These are phyloP conservation scores for Geotrichum fermentans DNA, from an alignment of 1,139 yeast species.

Conservation along the genomic window DNA sequence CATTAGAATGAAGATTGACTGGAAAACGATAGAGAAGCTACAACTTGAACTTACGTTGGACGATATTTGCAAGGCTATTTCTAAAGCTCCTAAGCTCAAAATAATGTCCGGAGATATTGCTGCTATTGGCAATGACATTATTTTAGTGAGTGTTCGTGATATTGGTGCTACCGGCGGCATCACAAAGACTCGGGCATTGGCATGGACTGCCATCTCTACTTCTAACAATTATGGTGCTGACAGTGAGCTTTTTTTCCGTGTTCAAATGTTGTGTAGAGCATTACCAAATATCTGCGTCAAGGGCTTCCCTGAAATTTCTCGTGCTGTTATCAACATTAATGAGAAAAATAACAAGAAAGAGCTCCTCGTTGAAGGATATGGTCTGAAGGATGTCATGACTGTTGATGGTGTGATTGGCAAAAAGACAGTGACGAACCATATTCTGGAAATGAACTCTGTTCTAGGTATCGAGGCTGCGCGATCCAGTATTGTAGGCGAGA, in stretches of 20 bases:
- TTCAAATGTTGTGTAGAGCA: slow-evolving; percentile 82
- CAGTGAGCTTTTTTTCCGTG: slow-evolving; percentile 72
- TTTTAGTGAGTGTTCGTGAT: slow-evolving; percentile 75
- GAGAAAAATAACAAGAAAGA: slow-evolving; percentile 82
- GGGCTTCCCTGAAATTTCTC: slow-evolving; percentile 83
- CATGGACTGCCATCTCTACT: slow-evolving; percentile 26
- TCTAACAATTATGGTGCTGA: slow-evolving; percentile 45
- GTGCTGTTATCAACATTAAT: slow-evolving; percentile 92
- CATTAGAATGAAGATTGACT: slow-evolving; percentile 75
- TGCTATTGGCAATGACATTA: slow-evolving; percentile 59
- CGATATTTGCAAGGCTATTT: slow-evolving; percentile 79
- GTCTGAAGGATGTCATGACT: slow-evolving; percentile 91
- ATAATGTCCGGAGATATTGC: slow-evolving; percentile 69
- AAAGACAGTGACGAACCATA: slow-evolving; percentile 84
- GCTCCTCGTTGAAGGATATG: slow-evolving; percentile 94
- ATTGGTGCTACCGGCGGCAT: slow-evolving; percentile 42
- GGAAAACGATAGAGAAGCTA: slow-evolving; percentile 77
- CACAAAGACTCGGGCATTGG: slow-evolving; percentile 27
- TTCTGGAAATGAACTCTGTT: slow-evolving; percentile 81
- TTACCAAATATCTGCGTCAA: slow-evolving; percentile 86
- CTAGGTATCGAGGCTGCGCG: slow-evolving; percentile 98
- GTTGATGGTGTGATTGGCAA: slow-evolving; percentile 94
- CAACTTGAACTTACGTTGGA: slow-evolving; percentile 85
- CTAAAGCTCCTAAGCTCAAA: slow-evolving; percentile 83
- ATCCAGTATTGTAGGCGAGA: slow-evolving; percentile 84